These are phyloP conservation scores for Scheffersomyces titani DNA, from an alignment of 1,139 yeast species.

Conservation along the genomic window DNA sequence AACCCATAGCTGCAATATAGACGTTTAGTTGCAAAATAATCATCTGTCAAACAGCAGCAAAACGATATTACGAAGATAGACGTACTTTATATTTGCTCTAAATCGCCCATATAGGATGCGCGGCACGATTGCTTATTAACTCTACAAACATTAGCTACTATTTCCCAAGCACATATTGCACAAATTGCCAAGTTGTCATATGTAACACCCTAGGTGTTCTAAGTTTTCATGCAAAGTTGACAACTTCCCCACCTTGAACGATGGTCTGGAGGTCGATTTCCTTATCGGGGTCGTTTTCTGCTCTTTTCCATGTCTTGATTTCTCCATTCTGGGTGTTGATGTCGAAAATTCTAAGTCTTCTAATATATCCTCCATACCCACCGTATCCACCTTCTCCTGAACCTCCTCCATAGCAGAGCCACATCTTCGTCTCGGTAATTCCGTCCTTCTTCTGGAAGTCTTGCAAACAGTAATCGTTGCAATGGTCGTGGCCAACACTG, in stretches of 20 bases:
- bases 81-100: too few species aligned
- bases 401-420: conserved; percentile 95
- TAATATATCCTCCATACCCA: conserved; percentile 81
- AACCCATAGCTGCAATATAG: too few species aligned
- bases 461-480: conserved; percentile 81
- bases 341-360: conserved; percentile 74
- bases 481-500: conserved; percentile 92
- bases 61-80: too few species aligned
- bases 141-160: not conserved
- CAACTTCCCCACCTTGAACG: conserved; percentile 50
- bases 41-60: too few species aligned
- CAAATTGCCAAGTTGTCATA: not conserved
- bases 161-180: not conserved
- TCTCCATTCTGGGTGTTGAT: conserved; percentile 53
- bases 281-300: conserved; percentile 53
- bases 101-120: too few species aligned
- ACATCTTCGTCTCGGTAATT: conserved; percentile 45
- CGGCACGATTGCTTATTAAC: too few species aligned
- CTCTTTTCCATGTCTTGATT: conserved; percentile 74
- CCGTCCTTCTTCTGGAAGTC: conserved; percentile 32
- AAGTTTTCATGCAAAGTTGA: conserved; percentile 4
- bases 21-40: too few species aligned
- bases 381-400: conserved; percentile 94
- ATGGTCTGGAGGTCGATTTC: conserved; percentile 59
- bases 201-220: not conserved